Evolutionary conservation across 352 stramenopile species (phyloP), one percentile per base, ranked within the genome.

Genomic region (Globisporangium carolinianum): DNA sequence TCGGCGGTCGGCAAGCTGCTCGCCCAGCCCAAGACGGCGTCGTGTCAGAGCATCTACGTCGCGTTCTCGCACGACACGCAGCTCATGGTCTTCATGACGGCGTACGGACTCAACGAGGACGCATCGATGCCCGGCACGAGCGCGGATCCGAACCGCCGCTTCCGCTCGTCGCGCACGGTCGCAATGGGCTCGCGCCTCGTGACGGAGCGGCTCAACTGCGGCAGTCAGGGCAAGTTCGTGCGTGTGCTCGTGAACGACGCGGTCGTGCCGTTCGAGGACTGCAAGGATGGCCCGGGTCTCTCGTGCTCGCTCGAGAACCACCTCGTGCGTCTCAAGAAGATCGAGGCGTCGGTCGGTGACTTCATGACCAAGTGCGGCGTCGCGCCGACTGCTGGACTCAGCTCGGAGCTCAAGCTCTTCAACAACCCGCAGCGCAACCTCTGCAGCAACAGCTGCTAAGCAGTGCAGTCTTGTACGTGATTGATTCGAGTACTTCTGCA

Each of bases 1-100:
- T 54, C 70, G 53, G 69, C 70, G 8, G 69, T 84, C 32, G 73
- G 69, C 1, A 68, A 69, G 46, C 63, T 79, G 5, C 52, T 84
- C 38, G 67, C 66, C 41, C 65, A 79, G 62, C 67, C 49, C 6
- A 72, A 69, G 61, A 79, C 74, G 11, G 56, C 63, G 1, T 79
- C 62, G 55, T 84, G 72, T 56, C 72, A 84, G 58, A 81, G 73
- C 43, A 76, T 84, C 54, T 84, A 75, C 57, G 65, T 72, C 15
- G 62, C 65, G 36, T 81, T 84, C 63, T 76, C 67, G 51, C 74
- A 81, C 55, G 74, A 84, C 62, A 84, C 74, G 10, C 72, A 84
- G 57, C 54, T 84, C n/a, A 79, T 71, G 51, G 58, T 63, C 42
- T 72, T 81, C 63, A 69, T 76, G 55, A 68, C 74, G 6, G 70